Evolutionary conservation across 495 filamentous ascomycete genomes (phyloP).

Genomic region (Pyronema domesticum): DNA sequence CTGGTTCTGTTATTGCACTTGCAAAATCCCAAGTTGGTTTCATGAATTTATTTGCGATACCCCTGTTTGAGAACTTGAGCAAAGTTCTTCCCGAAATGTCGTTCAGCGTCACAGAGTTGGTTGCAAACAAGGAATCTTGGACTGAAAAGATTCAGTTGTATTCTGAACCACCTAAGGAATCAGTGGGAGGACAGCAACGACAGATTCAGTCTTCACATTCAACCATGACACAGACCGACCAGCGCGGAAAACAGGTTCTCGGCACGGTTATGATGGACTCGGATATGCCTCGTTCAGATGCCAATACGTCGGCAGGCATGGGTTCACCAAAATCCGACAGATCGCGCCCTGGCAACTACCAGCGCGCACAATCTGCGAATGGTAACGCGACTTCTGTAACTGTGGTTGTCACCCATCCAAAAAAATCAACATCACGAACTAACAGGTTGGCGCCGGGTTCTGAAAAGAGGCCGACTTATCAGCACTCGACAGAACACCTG

Average conservation of each 20-base stretch:
- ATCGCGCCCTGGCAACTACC: background rate
- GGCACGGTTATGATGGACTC: conserved; percentile 23
- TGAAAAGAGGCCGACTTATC: conserved; percentile 24
- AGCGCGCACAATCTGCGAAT: background rate
- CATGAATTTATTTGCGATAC: conserved; percentile 86
- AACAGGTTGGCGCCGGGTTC: conserved; percentile 13
- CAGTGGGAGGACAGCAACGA: conserved; percentile 1
- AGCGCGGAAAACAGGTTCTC: conserved; percentile 11
- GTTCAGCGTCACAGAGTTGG: conserved; percentile 66
- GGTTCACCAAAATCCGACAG: background rate
- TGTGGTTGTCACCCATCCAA: conserved; percentile 22
- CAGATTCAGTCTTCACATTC: background rate
- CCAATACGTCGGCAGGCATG: background rate
- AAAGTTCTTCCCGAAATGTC: conserved; percentile 67
- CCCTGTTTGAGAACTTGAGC: conserved; percentile 70
- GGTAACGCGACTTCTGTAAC: conserved; percentile 14
- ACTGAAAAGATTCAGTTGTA: conserved; percentile 35
- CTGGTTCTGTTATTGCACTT: conserved; percentile 65
- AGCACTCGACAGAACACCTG: conserved; percentile 22
- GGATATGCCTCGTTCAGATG: conserved; percentile 2
- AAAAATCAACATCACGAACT: conserved; percentile 5
- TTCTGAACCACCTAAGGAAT: conserved; percentile 7
- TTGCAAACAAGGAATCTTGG: conserved; percentile 56
- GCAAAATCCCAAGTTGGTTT: conserved; percentile 78
- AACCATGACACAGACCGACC: background rate